A percentile compares a stretch with the other conserved stretches of the same genome.
Evolutionary conservation across 1,139 yeast species (phyloP).

Genomic region (Protomyces inouyei): DNA sequence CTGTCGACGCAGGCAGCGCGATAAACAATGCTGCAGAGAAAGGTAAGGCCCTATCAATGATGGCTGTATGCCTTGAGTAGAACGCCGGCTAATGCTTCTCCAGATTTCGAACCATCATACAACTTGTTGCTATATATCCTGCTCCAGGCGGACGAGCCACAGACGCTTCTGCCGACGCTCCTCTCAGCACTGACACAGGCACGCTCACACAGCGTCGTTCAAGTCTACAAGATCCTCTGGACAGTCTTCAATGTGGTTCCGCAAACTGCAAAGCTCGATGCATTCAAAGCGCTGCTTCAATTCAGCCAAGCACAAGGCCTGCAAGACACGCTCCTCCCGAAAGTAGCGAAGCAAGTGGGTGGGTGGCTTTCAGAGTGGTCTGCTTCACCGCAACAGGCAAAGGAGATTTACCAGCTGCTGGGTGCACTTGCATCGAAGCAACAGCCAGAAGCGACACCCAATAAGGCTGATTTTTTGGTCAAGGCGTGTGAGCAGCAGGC

Average conservation of each 20-base stretch:
- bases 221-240: slow-evolving; percentile 39
- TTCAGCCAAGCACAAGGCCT: slow-evolving; percentile 40
- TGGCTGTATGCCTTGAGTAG: slow-evolving; percentile 36
- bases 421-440: slow-evolving; percentile 36
- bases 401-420: slow-evolving; percentile 36
- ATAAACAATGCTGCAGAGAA: slow-evolving; percentile 35
- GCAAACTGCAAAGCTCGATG: slow-evolving; percentile 36
- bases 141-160: slow-evolving; percentile 38
- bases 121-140: slow-evolving; percentile 42
- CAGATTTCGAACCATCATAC: slow-evolving; percentile 44
- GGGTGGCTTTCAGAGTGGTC: slow-evolving; percentile 44
- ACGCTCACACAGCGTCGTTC: slow-evolving; percentile 34
- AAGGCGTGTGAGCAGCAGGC: slow-evolving; percentile 26
- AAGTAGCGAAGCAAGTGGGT: slow-evolving; percentile 40
- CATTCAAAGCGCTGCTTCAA: slow-evolving; percentile 40
- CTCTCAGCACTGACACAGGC: slow-evolving; percentile 36
- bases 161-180: slow-evolving; percentile 38
- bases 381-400: slow-evolving; percentile 36
- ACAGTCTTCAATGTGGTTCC: slow-evolving; percentile 45
- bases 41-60: slow-evolving; percentile 33
- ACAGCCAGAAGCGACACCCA: slow-evolving; percentile 3
- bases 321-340: slow-evolving; percentile 40
- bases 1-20: slow-evolving; percentile 31
- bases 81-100: not conserved
- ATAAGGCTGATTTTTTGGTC: not conserved